Base-by-base conservation (phyloP, 108 stramenopile genomes). In the Ochromonas danica region DNA sequence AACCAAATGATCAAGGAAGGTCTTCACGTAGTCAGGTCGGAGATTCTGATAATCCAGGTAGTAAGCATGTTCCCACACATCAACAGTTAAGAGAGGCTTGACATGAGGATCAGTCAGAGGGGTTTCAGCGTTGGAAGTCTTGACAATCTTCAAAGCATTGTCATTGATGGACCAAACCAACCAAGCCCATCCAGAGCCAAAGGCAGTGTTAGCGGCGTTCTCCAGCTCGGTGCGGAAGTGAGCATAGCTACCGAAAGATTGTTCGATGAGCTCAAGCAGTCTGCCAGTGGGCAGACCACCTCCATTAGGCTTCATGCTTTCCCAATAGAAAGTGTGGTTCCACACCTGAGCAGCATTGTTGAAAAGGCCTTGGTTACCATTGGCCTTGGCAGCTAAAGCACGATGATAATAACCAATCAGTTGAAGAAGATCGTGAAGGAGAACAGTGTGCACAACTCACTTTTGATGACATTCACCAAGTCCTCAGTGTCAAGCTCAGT, bases 291-390 rank as follows among this genome's bases (percentile, higher is more conserved):
- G 90, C 42, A 77, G 36, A 1, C 89, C 89, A 25, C 89, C 89
- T 42, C 90, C 90, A n/a, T 63, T 81, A 72, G 85, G 82, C 38
- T 81, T 61, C 84, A 93, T 83, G 61, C 86, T 89, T 70, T 91
- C 88, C 89, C 89, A 93, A 84, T 90, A 93, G 83, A 93, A 93
- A n/a, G 60, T 79, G 78, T 91, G 91, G 81, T 91, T 91, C 84
- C 87, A 89, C 57, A 61, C 63, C 82, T 90, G 89, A 0, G 87
- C 91, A 0, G 86, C 90, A 72, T 91, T 90, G 72, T 92, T 89
- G 81, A 84, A 85, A 40, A 83, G 71, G 0, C 85, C 85, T 36
- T 83, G 67, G 67, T 70, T 70, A 57, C 51, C 51, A 57, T 10
- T 17, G 22, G 51, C 51, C 51, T 57, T 57, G 10, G 51, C 84